These are phyloP conservation scores for Psidium guajava DNA, from an alignment of 345 rosid genomes.

Conservation along the genomic window DNA sequence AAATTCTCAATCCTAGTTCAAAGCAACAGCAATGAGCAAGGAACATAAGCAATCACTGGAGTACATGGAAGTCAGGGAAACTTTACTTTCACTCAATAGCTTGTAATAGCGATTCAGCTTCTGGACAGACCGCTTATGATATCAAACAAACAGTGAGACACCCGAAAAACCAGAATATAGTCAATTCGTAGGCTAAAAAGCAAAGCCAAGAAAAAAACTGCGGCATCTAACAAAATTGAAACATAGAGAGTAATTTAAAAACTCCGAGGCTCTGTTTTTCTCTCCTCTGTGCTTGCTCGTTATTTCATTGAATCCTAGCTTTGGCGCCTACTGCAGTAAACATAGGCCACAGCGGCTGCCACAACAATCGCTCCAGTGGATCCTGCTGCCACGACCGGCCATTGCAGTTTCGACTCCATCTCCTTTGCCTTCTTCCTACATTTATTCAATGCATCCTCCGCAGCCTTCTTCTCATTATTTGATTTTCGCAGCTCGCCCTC, in stretches of 20 bases:
- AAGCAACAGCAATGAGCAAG: not conserved
- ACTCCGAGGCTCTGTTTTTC: not conserved
- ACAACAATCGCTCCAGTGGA: conserved; percentile 35
- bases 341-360: conserved; percentile 35
- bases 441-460: conserved; percentile 19
- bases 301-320: conserved; percentile 10
- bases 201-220: conserved; percentile 12
- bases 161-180: conserved; percentile 3
- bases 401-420: conserved; percentile 21
- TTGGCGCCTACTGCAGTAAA: conserved; percentile 29
- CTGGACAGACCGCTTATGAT: not conserved
- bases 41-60: not conserved
- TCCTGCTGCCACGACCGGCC: conserved; percentile 41
- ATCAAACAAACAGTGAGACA: conserved; percentile 15
- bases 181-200: conserved; percentile 14
- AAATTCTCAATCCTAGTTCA: not conserved
- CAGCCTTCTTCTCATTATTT: conserved; percentile 22
- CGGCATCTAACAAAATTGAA: conserved; percentile 25
- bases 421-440: conserved; percentile 17
- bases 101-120: not conserved
- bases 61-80: not conserved
- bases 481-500: conserved; percentile 20
- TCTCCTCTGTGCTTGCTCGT: not conserved
- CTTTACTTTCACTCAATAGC: not conserved
- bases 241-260: not conserved